Base-by-base conservation (phyloP, 2,329 filamentous ascomycete genomes). In the Aspergillus sp. region DNA sequence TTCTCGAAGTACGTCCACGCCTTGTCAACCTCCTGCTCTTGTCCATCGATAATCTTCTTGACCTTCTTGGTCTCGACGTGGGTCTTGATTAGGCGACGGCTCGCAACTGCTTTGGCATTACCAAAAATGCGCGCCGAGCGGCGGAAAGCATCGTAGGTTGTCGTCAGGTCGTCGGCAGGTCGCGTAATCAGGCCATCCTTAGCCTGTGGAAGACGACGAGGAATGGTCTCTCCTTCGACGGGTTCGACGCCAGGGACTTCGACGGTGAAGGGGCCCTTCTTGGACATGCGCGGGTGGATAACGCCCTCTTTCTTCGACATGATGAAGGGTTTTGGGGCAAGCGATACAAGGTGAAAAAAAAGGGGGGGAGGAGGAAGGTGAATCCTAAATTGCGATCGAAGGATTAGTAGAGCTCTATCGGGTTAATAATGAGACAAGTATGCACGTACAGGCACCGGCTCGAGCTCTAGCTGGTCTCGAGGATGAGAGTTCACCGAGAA, bases 1-100 rank as follows among this genome's bases (percentile, higher is more conserved):
- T 96, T 86, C 82, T 96, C 92, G 66, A 91, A 96, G 77, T 87
- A 96, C 53, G 88, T 87, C 92, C 92, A 96, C 74, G 93, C 86
- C 85, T 96, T 96, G 62, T 96, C 90, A 35, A 95, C 86, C 77
- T 93, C 85, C 63, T 83, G 80, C 74, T 91, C 84, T 73, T 90
- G 84, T 65, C 92, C 92, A 69, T 96, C 90, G 57, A 96, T 80
- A 51, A 91, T 82, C 84, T 96, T 96, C 82, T 92, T 89, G 66
- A 96, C 80, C 83, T 91, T 95, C 81, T 93, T 96, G 66, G 84
- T 88, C 81, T 96, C 92, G 68, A 85, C 85, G 76, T 96, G 91
- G 47, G 88, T 86, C 75, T 88, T 82, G 75, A 96, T 75, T 57
- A 96, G 82, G 73, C 84, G 88, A 62, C 92, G 87, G 68, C 82